Conservation (phyloP, 148 eudicot genomes). For the Pharnaceum exiguum region DNA sequence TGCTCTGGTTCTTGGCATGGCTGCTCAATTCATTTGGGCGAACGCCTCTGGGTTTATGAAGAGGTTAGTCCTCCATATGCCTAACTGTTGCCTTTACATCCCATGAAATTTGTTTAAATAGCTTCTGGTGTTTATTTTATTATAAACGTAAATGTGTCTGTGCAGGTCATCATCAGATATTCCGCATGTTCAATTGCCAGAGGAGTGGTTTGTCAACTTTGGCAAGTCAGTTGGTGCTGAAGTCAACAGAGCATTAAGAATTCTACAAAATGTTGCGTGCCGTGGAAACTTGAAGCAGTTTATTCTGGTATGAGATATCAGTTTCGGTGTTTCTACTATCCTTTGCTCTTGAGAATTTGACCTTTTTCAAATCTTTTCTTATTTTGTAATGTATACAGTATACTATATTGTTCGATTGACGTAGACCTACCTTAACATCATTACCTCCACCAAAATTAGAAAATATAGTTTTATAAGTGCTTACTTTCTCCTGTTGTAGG, state of each 20-base stretch:
- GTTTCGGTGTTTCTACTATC: neutral
- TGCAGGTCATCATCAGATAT: slow-evolving; percentile 51
- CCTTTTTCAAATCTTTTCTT: neutral
- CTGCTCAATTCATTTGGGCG: slow-evolving; percentile 65
- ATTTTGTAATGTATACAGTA: neutral
- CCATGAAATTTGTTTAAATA: too few species aligned
- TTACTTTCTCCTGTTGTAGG: slow-evolving; percentile 30
- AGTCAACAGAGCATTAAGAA: slow-evolving; percentile 49
- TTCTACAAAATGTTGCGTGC: slow-evolving; percentile 70
- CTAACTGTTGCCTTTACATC: neutral
- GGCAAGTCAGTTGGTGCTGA: slow-evolving; percentile 51
- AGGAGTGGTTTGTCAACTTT: slow-evolving; percentile 53
- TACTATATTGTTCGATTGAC: too few species aligned
- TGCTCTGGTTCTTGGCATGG: slow-evolving; percentile 47
- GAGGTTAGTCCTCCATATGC: slow-evolving; percentile 34
- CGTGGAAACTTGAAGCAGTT: slow-evolving; percentile 67
- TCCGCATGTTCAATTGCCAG: slow-evolving; percentile 58
- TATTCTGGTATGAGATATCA: slow-evolving; percentile 36
- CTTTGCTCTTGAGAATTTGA: neutral
- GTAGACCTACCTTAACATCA: too few species aligned
- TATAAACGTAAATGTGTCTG: neutral
- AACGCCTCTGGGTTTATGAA: slow-evolving; percentile 61
- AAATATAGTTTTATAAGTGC: neutral
- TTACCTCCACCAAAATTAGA: neutral
- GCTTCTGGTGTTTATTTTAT: too few species aligned